These are phyloP conservation scores for Hyphopichia fennica DNA, from an alignment of 1,139 yeast genomes.

Conservation along the genomic window DNA sequence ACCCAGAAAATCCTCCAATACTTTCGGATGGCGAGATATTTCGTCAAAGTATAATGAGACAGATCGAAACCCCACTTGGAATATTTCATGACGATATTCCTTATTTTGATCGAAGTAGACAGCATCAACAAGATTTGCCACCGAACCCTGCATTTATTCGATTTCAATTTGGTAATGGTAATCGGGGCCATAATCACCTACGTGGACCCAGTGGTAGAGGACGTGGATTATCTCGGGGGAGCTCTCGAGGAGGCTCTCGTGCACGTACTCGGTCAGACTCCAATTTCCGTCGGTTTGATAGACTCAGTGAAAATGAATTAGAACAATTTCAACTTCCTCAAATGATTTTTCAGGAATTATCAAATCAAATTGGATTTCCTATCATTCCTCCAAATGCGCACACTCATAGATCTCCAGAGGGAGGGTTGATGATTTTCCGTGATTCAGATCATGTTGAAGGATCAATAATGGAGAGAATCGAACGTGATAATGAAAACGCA, in stretches of 20 bases:
- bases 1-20: not conserved
- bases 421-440: not conserved
- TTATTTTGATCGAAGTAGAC: not conserved
- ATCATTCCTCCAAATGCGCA: not conserved
- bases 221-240: not conserved
- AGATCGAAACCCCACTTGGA: constrained; percentile 5
- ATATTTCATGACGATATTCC: constrained; percentile 1
- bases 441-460: constrained; percentile 20
- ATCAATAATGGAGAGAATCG: constrained; percentile 42
- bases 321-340: constrained; percentile 4
- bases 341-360: not conserved
- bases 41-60: constrained; percentile 1
- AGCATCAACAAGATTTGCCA: not conserved
- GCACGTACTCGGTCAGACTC: too few species aligned
- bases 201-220: not conserved
- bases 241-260: not conserved
- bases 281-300: not conserved
- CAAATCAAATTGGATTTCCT: not conserved
- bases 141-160: not conserved
- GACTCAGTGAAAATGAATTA: not conserved
- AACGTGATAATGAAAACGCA: constrained; percentile 39
- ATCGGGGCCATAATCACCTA: not conserved
- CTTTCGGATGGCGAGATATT: constrained; percentile 1
- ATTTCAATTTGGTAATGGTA: not conserved
- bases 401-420: not conserved